phyloP scores from a whole-genome alignment of 1,284 basidiomycete genomes.

The Leccinum glutinopallens region DNA sequence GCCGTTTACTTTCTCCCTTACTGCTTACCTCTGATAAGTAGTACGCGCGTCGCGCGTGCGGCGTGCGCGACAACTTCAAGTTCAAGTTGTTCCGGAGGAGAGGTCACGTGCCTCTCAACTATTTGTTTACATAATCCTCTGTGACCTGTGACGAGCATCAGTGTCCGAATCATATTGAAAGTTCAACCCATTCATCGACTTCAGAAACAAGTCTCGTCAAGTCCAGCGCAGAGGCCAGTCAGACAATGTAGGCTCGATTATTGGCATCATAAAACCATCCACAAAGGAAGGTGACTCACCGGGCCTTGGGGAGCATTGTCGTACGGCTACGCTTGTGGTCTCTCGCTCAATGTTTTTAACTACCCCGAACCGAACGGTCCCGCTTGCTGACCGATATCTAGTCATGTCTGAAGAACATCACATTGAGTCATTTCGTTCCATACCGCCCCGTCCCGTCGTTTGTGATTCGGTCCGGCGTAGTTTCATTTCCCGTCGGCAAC shows the following conservation, averaged over 20 bases:
- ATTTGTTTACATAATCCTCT: neutral
- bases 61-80: neutral
- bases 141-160: neutral
- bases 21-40: neutral
- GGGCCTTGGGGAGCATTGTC: neutral
- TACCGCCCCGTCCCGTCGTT: neutral
- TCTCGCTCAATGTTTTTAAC: conserved; percentile 5
- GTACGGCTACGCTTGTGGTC: neutral
- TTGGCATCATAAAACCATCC: neutral
- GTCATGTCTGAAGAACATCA: neutral
- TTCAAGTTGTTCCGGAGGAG: no score
- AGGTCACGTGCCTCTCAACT: neutral
- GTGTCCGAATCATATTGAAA: neutral
- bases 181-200: neutral
- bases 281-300: conserved; percentile 3
- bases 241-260: conserved; percentile 11
- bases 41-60: neutral
- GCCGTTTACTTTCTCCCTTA: neutral
- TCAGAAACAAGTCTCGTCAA: conserved; percentile 13
- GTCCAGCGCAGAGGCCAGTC: conserved; percentile 4
- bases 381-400: neutral
- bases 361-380: neutral
- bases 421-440: neutral
- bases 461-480: neutral
- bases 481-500: neutral